These are phyloP conservation scores for Calonectria naviculata DNA, from an alignment of 2,329 filamentous ascomycete species.

Conservation along the genomic window DNA sequence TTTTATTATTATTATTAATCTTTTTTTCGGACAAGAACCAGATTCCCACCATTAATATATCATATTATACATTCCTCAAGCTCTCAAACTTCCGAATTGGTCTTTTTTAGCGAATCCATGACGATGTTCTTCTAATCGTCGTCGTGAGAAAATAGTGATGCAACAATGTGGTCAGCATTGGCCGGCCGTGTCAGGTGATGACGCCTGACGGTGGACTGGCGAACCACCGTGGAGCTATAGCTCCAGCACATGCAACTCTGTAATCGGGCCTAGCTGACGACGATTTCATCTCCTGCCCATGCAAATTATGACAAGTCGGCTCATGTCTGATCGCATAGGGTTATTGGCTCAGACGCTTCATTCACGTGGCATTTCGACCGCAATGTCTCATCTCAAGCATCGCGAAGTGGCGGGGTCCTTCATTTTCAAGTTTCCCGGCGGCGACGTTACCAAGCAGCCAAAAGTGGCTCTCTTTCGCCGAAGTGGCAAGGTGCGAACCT, in stretches of 20 bases:
- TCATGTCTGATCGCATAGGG: neutral
- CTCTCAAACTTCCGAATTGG: neutral
- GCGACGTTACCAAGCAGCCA: slow-evolving; percentile 49
- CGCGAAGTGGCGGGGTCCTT: slow-evolving; percentile 61
- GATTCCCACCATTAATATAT: neutral
- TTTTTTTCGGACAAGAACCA: neutral
- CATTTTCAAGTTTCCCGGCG: slow-evolving; percentile 57
- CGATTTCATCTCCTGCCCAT: neutral
- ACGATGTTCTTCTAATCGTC: neutral
- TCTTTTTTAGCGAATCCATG: neutral
- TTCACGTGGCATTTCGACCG: slow-evolving; percentile 17
- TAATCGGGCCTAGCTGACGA: neutral
- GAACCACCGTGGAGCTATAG: neutral
- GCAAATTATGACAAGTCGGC: slow-evolving; percentile 1
- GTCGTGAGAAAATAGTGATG: slow-evolving; percentile 1
- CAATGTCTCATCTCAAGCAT: slow-evolving; percentile 38
- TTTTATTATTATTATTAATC: too few relatives aligned
- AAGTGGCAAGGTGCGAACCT: slow-evolving; percentile 69
- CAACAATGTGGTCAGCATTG: neutral
- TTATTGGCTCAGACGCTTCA: neutral
- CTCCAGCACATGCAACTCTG: neutral
- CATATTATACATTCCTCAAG: too few relatives aligned
- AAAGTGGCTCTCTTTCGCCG: slow-evolving; percentile 71
- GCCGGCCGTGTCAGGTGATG: slow-evolving; percentile 14
- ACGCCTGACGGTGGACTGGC: neutral